Evolutionary conservation across 2,329 filamentous ascomycete species (phyloP).

Genomic region (Verticillium nubilum): DNA sequence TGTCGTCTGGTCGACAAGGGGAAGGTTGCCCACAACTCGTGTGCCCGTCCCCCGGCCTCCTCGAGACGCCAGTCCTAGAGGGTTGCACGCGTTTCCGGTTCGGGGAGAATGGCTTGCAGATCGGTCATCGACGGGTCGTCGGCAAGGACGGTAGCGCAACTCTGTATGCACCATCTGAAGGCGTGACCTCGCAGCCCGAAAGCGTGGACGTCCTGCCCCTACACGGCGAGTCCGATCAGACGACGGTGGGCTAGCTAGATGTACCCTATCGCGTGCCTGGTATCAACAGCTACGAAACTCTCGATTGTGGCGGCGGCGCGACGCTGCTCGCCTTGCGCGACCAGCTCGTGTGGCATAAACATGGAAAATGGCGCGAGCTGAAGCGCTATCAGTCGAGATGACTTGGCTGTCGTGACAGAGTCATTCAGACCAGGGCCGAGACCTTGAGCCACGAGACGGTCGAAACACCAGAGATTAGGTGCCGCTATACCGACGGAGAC

Average conservation of each 20-base stretch:
- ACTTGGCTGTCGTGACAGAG: background rate
- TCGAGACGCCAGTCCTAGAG: background rate
- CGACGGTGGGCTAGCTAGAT: background rate
- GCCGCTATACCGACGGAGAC: background rate
- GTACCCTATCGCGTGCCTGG: too few species aligned
- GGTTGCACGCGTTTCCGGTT: background rate
- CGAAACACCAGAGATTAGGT: background rate
- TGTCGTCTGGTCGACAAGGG: background rate
- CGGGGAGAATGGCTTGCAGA: background rate
- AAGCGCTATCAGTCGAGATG: background rate
- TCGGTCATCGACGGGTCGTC: background rate
- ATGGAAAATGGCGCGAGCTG: background rate
- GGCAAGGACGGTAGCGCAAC: background rate
- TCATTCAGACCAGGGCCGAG: background rate
- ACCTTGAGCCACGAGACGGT: background rate
- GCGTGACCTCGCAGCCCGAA: background rate
- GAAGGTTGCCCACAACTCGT: background rate
- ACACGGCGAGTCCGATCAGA: background rate
- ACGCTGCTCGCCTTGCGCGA: background rate
- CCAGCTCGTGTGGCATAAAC: background rate
- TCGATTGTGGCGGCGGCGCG: background rate
- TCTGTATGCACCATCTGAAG: background rate
- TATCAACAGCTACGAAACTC: background rate
- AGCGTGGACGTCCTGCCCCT: background rate
- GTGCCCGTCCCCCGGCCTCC: background rate